These are phyloP conservation scores for Lactuca saligna DNA, from an alignment of 129 eudicot species.

Conservation along the genomic window DNA sequence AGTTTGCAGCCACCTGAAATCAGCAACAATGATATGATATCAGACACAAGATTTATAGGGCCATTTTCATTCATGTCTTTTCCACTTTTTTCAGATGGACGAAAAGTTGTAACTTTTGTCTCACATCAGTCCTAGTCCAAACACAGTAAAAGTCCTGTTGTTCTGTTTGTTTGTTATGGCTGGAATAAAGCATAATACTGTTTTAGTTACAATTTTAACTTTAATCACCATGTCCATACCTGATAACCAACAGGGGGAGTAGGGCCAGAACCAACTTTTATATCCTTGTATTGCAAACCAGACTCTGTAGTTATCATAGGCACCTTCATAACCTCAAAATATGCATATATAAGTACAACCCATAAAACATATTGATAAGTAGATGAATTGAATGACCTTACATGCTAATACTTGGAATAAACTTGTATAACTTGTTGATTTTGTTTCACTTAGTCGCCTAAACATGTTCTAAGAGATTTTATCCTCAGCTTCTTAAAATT, in stretches of 20 bases:
- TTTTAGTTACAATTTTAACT: too few species aligned
- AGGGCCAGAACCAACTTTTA: conserved; percentile 86
- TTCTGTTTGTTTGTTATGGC: not conserved
- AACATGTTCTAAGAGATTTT: too few species aligned
- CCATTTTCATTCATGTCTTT: not conserved
- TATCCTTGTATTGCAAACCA: conserved; percentile 96
- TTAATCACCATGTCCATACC: conserved; percentile 37
- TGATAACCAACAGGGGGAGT: conserved; percentile 97
- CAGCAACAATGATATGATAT: not conserved
- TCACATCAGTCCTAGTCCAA: too few species aligned
- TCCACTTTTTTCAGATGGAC: not conserved
- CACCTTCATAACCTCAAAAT: conserved; percentile 50
- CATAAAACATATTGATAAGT: conserved; percentile 1
- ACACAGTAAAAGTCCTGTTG: too few species aligned
- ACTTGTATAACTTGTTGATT: too few species aligned
- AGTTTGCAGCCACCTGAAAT: conserved; percentile 91
- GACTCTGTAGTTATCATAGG: conserved; percentile 96
- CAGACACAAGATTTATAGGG: not conserved
- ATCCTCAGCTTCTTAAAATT: too few species aligned
- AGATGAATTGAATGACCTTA: not conserved
- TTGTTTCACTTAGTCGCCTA: too few species aligned
- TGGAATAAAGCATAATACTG: not conserved
- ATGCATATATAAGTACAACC: conserved; percentile 8
- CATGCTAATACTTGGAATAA: too few species aligned
- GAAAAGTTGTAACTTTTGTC: too few species aligned